Evolutionary conservation across 441 rosid genomes (phyloP).

Genomic region (Biscutella laevigata): DNA sequence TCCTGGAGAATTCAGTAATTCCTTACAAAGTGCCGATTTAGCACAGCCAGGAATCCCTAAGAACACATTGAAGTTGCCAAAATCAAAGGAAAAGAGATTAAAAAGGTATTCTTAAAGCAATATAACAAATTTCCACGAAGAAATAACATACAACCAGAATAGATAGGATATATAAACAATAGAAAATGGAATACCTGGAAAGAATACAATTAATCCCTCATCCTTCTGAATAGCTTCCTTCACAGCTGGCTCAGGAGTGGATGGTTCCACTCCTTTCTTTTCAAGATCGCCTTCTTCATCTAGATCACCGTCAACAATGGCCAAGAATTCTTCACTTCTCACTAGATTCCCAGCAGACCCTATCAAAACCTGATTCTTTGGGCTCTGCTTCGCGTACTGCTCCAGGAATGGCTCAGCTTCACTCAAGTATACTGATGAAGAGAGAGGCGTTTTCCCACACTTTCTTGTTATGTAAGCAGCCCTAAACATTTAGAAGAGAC

Average conservation of each 20-base stretch:
- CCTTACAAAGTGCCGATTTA: conserved; percentile 92
- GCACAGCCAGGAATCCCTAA: conserved; percentile 97
- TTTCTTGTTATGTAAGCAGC: conserved; percentile 63
- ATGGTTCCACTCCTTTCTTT: conserved; percentile 39
- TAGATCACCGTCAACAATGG: conserved; percentile 58
- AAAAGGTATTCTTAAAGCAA: background rate
- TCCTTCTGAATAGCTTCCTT: conserved; percentile 53
- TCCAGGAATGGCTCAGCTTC: conserved; percentile 97
- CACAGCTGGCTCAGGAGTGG: conserved; percentile 37
- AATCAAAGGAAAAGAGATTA: background rate
- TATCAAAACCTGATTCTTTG: conserved; percentile 61
- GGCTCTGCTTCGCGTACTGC: conserved; percentile 70
- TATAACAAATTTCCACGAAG: background rate
- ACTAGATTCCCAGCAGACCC: conserved; percentile 88
- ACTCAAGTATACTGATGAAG: conserved; percentile 70
- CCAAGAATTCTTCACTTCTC: conserved; percentile 72
- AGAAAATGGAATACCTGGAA: conserved; percentile 57
- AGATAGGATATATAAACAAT: background rate
- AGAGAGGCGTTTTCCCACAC: conserved; percentile 56
- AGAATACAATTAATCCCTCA: conserved; percentile 79
- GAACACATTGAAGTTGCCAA: background rate
- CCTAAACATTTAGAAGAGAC: conserved; percentile 37
- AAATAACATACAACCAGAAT: background rate
- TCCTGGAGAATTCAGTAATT: conserved; percentile 56
- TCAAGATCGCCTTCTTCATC: conserved; percentile 93